A percentile compares a stretch with the other conserved stretches of the same genome.
phyloP scores from a whole-genome alignment of 352 stramenopile species.

The Blastocystis sp. region DNA sequence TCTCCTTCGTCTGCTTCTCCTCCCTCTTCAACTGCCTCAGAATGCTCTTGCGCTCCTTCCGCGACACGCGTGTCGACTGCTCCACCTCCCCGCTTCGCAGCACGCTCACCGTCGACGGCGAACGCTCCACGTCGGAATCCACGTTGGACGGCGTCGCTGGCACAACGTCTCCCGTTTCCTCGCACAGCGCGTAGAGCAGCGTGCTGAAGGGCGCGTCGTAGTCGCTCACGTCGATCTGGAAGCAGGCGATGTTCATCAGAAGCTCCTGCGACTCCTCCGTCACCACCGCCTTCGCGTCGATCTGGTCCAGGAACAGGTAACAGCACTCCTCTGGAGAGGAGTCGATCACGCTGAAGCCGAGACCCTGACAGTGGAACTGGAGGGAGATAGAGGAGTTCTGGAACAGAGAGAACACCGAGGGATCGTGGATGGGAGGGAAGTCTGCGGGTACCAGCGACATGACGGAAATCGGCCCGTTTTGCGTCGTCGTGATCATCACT shows the following conservation, averaged over 20 bases:
- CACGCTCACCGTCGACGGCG: neutral
- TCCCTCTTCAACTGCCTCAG: slow-evolving; percentile 5
- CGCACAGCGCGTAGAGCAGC: slow-evolving; percentile 14
- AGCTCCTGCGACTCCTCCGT: neutral
- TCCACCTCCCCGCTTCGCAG: neutral
- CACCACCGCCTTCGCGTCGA: neutral
- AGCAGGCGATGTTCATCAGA: neutral
- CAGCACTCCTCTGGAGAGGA: slow-evolving; percentile 3
- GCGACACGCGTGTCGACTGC: neutral
- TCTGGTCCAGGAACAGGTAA: slow-evolving; percentile 31
- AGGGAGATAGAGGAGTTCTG: neutral
- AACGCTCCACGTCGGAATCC: neutral
- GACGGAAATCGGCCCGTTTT: slow-evolving; percentile 4
- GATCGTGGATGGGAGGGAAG: neutral
- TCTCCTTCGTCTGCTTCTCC: slow-evolving; percentile 3
- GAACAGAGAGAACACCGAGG: slow-evolving; percentile 4
- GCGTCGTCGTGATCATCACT: slow-evolving; percentile 25
- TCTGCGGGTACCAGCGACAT: slow-evolving; percentile 10
- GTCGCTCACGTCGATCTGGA: slow-evolving; percentile 48
- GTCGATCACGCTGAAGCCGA: slow-evolving; percentile 51
- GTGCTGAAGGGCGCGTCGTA: slow-evolving; percentile 19
- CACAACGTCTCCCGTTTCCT: neutral
- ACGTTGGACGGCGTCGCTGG: neutral
- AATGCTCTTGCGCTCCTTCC: neutral
- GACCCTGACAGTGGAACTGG: neutral